These are phyloP conservation scores for Alliaria petiolata DNA, from an alignment of 345 rosid genomes.

Conservation along the genomic window DNA sequence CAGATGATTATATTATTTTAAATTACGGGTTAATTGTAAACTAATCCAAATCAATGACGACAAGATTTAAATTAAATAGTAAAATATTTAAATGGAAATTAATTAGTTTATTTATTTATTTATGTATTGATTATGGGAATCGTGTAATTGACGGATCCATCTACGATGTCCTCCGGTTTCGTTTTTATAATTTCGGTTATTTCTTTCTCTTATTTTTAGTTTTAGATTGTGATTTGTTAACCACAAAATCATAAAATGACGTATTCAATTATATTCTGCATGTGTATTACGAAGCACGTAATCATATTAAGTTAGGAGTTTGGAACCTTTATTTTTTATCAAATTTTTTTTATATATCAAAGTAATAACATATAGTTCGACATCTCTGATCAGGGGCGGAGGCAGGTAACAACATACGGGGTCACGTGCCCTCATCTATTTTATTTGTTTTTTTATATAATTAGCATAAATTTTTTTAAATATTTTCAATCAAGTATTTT, in stretches of 20 bases:
- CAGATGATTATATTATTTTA: slow-evolving; percentile 29
- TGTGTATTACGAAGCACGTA: background rate
- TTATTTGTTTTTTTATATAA: no score
- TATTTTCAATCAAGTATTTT: no score
- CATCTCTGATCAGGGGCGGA: no score
- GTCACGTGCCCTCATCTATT: no score
- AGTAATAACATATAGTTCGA: background rate
- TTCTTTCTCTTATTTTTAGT: background rate
- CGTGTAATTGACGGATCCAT: slow-evolving; percentile 50
- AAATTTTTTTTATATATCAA: background rate
- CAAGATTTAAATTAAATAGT: slow-evolving; percentile 4
- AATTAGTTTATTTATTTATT: no score
- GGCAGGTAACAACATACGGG: no score
- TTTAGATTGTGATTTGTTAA: slow-evolving; percentile 2
- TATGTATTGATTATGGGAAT: slow-evolving; percentile 33
- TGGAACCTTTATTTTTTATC: no score
- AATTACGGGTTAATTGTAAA: slow-evolving; percentile 6
- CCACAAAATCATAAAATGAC: slow-evolving; percentile 2
- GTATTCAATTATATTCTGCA: background rate
- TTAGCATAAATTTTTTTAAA: no score
- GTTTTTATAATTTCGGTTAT: background rate
- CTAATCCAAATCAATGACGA: slow-evolving; percentile 31
- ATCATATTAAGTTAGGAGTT: background rate
- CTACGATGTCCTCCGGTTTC: slow-evolving; percentile 25
- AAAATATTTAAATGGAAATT: no score